Base-by-base conservation (phyloP, 2,329 filamentous ascomycete genomes). In the Pyricularia grisea region DNA sequence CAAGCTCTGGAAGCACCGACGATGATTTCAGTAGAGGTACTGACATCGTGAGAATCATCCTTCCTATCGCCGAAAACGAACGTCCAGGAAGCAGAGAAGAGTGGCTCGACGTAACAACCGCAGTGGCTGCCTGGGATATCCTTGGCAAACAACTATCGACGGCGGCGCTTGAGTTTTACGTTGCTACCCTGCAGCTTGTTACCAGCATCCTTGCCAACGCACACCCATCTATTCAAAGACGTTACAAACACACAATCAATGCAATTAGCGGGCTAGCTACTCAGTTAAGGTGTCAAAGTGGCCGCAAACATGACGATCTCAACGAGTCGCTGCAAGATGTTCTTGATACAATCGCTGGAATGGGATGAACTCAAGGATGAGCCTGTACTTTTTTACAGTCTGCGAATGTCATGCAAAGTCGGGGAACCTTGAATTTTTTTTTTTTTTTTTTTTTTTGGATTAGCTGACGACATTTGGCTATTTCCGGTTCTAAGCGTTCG, bases 81-180 rank as follows among this genome's bases (percentile, higher is more conserved):
- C 74, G 75, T 0, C 76, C 77, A 0, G 80, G 79, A 20, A 80
- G 81, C 10, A 77, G 79, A 7, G 86, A 88, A 72, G 80, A 81
- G 2, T 89, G 87, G 87, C 85, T 89, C 81, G 79, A 81, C 42
- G 71, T 85, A 9, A 80, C 89, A 42, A 86, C 83, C 2, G 75
- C 76, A 0, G 81, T 85, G 0, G 83, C 86, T 1, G 83, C 81
- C 4, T 84, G 82, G 81, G 74, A 81, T 63, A 6, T 50, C 42
- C 20, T 50, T 50, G 42, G 7, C n/a, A 50, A 50, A 50, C 14
- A 50, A n/a, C 17, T 50, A 50, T 20, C 42, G 42, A 74, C 80
- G 0, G 77, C 82, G 12, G 69, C 55, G 3, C 75, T 78, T n/a
- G 87, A 89, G 70, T 82, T 86, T 67, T 79, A 83, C 65, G 78